A percentile compares a stretch with the other conserved stretches of the same genome.
These are phyloP conservation scores for Tylopilus orsonianus DNA, from an alignment of 1,284 basidiomycete genomes.

Conservation along the genomic window DNA sequence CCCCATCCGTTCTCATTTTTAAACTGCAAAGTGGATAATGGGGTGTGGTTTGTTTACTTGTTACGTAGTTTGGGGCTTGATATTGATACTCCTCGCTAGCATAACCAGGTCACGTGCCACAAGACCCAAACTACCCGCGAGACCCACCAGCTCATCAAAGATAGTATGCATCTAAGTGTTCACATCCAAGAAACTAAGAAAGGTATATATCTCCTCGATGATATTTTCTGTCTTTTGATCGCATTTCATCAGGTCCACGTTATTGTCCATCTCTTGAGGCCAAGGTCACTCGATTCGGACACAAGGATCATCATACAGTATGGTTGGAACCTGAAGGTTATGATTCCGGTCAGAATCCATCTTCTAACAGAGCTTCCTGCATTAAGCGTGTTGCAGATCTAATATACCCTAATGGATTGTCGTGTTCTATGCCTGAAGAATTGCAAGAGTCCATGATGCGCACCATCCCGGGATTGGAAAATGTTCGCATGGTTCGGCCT, in stretches of 20 bases:
- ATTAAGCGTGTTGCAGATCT: conserved; percentile 47
- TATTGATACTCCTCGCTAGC: conserved; percentile 36
- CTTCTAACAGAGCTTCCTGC: background rate
- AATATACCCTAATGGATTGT: conserved; percentile 89
- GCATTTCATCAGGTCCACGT: conserved; percentile 62
- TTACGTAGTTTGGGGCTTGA: conserved; percentile 2
- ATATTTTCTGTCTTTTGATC: background rate
- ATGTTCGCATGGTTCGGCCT: conserved; percentile 76
- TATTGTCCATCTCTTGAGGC: conserved; percentile 91
- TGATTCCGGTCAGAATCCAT: conserved; percentile 60
- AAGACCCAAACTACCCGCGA: conserved; percentile 70
- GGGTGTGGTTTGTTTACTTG: conserved; percentile 34
- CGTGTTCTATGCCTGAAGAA: conserved; percentile 84
- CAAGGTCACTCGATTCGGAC: conserved; percentile 78
- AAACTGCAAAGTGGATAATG: conserved; percentile 50
- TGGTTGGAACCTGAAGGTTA: conserved; percentile 94
- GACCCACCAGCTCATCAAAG: conserved; percentile 73
- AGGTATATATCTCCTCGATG: conserved; percentile 40
- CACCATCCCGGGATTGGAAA: conserved; percentile 82
- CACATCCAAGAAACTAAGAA: conserved; percentile 88
- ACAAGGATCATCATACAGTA: conserved; percentile 71
- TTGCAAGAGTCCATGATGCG: conserved; percentile 78
- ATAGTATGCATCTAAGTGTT: conserved; percentile 73
- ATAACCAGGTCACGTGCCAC: conserved; percentile 73
- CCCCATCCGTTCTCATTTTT: conserved; percentile 67